These are phyloP conservation scores for Lentinus polychrous DNA, from an alignment of 1,284 basidiomycete species.

Conservation along the genomic window DNA sequence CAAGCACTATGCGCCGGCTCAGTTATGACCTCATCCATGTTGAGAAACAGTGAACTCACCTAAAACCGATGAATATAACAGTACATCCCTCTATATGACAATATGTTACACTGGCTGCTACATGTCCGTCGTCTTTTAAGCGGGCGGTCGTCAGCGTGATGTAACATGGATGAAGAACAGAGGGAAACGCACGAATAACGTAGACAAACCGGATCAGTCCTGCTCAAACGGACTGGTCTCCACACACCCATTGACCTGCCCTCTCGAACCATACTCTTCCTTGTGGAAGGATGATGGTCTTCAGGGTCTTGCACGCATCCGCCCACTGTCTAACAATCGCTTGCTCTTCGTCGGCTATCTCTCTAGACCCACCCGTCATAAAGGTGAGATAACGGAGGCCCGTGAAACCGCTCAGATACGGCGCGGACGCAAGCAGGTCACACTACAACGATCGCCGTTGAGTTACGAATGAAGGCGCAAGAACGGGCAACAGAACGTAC, in stretches of 20 bases:
- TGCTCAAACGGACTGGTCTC: too few species aligned
- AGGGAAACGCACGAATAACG: too few species aligned
- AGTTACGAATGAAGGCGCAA: neutral
- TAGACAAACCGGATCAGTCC: too few species aligned
- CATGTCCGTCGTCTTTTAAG: too few species aligned
- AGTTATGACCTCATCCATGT: too few species aligned
- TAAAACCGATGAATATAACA: too few species aligned
- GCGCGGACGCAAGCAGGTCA: slow-evolving; percentile 21
- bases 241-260: slow-evolving; percentile 21
- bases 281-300: slow-evolving; percentile 37
- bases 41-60: too few species aligned
- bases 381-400: slow-evolving; percentile 34
- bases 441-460: slow-evolving; percentile 16
- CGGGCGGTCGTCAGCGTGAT: too few species aligned
- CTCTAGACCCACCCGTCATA: slow-evolving; percentile 27
- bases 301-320: slow-evolving; percentile 33
- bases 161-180: too few species aligned
- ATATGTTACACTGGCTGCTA: too few species aligned
- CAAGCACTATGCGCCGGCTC: too few species aligned
- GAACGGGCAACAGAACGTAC: neutral
- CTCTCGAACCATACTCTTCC: slow-evolving; percentile 34
- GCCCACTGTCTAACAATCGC: slow-evolving; percentile 31
- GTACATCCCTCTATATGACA: too few species aligned
- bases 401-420: slow-evolving; percentile 25
- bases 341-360: slow-evolving; percentile 25